Conservation (phyloP, 331 rosid genomes). For the Prunus yedoensis region DNA sequence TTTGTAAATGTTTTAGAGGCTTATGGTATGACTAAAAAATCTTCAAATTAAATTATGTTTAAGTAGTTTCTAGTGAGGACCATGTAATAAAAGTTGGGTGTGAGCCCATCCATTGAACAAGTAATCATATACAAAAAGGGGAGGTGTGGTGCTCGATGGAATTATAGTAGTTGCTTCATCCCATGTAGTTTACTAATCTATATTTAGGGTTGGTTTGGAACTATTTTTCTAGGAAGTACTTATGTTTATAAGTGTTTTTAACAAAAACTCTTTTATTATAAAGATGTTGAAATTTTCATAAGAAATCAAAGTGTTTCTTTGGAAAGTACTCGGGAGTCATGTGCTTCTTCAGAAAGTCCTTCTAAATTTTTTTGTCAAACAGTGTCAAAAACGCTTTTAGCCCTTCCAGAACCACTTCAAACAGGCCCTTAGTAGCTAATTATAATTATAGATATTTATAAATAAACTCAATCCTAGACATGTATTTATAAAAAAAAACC, state of each 20-base stretch:
- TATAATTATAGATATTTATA: too few relatives aligned
- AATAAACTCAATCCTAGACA: too few relatives aligned
- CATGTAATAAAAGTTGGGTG: background rate
- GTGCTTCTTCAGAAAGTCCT: too few relatives aligned
- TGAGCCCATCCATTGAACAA: background rate
- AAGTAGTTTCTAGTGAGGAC: background rate
- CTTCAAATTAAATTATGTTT: background rate
- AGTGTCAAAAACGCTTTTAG: too few relatives aligned
- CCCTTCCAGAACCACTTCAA: fast-evolving
- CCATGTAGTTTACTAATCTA: background rate
- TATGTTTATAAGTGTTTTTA: too few relatives aligned
- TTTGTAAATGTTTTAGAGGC: background rate
- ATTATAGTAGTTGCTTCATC: background rate
- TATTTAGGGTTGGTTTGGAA: background rate
- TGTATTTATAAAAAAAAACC: too few relatives aligned
- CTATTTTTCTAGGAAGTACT: fast-evolving
- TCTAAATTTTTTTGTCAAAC: too few relatives aligned
- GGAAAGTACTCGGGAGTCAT: too few relatives aligned
- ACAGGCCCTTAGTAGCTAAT: too few relatives aligned
- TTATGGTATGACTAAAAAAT: background rate
- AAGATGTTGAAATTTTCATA: too few relatives aligned
- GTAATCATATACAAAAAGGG: background rate
- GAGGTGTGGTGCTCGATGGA: background rate
- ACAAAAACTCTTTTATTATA: too few relatives aligned
- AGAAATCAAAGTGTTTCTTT: too few relatives aligned